Evolutionary conservation across 495 filamentous ascomycete genomes (phyloP), one percentile per base, ranked within the genome.

Genomic region (Aspergillus nidulans): DNA sequence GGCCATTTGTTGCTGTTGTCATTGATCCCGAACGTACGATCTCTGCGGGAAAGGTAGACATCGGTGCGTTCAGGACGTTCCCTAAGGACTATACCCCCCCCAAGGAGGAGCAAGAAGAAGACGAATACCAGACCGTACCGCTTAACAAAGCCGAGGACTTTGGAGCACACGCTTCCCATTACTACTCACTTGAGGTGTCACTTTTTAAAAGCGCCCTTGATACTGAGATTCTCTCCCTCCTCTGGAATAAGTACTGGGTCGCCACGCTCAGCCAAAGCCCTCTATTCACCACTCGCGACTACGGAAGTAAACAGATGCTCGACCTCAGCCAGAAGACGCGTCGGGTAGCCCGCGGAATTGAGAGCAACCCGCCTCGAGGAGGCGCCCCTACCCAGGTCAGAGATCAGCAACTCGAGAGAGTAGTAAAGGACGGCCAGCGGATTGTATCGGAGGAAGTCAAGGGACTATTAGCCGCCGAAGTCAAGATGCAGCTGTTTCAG

Each of bases 241-340:
- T 99, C 49, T 99, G 95, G 95, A 97, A 96, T 70, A 99, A 99
- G 68, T 99, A 99, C 74, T 99, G 95, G 95, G 92, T 97, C 21
- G 85, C 91, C 54, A 99, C 95, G 21, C 81, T 99, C n/a, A 92
- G 89, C n/a, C 89, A 96, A 66, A 92, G 83, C 60, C 92, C 95
- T 41, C 80, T 97, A 9, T 86, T 96, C 58, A 89, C 90, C 40
- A 97, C 96, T 61, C 87, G 92, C 58, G 94, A 97, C 57, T 99
- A 90, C 66, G 85, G 85, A 48, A 95, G 85, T 61, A 92, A 91
- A 68, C 92, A 96, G 70, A 96, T 99, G 73, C 70, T 83, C 44
- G 95, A 99, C 71, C 75, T 97, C 46, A 86, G 84, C 36, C 79
- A 82, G 48, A 96, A 96, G 70, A 83, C 95, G 59, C 71, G 77